A percentile compares a stretch with the other conserved stretches of the same genome.
Conservation (phyloP, 305 asterid genomes). For the Solanum aculeatissimum region DNA sequence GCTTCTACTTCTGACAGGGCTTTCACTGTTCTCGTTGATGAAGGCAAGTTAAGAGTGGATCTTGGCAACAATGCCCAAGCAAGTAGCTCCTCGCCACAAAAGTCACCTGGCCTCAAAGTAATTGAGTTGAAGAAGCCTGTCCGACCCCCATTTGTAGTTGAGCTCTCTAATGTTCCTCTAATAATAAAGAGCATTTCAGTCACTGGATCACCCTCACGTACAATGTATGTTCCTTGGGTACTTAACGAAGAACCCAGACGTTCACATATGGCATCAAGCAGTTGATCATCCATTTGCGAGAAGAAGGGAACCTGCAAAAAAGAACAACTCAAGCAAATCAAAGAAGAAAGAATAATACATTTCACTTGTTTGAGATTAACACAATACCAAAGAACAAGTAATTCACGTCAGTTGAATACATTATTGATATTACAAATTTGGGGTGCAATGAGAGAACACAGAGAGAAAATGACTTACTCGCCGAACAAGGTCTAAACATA, state of each 20-base stretch:
- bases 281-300: conserved; percentile 63
- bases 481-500: conserved; percentile 70
- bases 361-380: not conserved
- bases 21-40: conserved; percentile 59
- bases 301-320: conserved; percentile 61
- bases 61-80: conserved; percentile 71
- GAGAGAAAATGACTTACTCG: conserved; percentile 36
- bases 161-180: conserved; percentile 62
- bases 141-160: conserved; percentile 76
- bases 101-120: conserved; percentile 51
- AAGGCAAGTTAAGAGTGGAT: conserved; percentile 47
- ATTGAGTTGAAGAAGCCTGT: conserved; percentile 65
- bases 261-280: conserved; percentile 75
- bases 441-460: not conserved
- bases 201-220: conserved; percentile 83
- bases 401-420: not conserved
- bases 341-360: not conserved
- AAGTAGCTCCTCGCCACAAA: conserved; percentile 74
- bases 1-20: conserved; percentile 64
- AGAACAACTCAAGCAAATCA: not conserved
- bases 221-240: conserved; percentile 65
- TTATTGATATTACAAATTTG: not conserved
- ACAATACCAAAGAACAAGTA: not conserved
- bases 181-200: conserved; percentile 64
- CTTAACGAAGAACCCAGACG: conserved; percentile 54